Base-by-base conservation (phyloP, 192 early-diverging fungal species). In the Pilaira anomala region DNA sequence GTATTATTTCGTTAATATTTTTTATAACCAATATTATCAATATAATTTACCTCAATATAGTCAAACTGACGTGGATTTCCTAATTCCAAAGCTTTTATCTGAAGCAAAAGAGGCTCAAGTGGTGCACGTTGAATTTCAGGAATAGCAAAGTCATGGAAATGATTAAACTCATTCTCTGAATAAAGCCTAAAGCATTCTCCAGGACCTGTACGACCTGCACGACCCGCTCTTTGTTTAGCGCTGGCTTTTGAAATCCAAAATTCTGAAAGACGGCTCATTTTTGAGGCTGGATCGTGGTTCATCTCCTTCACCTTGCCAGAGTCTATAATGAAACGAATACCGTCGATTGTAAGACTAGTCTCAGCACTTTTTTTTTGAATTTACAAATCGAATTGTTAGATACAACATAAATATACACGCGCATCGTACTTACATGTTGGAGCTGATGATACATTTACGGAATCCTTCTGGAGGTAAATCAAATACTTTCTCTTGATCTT, bases 231-330 rank as follows among this genome's bases (percentile, higher is more conserved):
- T 59, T 88, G 87, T 52, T 77, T 87, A 8, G 87, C 87, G 40
- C 78, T 83, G 13, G 85, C 80, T 62, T 83, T 73, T 28, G 76
- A 78, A 11, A 88, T 87, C 87, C 87, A 88, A 57, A 83, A 88
- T 73, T 88, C 86, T 1, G 81, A 82, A 13, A 88, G 61, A 13
- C 76, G 70, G n/a, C 76, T 77, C 42, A 86, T 48, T 16, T 80
- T 76, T 18, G 73, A 62, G 1, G 66, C 59, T 6, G 80, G 26
- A 56, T 88, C 85, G 59, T 84, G 86, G 13, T 66, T 78, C 65
- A 82, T 78, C 63, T 88, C 86, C 67, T 87, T 88, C 21, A 88
- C 86, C 46, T 80, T 85, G 66, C 81, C 85, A 18, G 85, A 88
- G 63, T 88, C 87, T 24, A 89, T 71, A 56, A 88, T 82, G 63